Base-by-base conservation (phyloP, 352 stramenopile genomes). In the Phytophthora brassicae region DNA sequence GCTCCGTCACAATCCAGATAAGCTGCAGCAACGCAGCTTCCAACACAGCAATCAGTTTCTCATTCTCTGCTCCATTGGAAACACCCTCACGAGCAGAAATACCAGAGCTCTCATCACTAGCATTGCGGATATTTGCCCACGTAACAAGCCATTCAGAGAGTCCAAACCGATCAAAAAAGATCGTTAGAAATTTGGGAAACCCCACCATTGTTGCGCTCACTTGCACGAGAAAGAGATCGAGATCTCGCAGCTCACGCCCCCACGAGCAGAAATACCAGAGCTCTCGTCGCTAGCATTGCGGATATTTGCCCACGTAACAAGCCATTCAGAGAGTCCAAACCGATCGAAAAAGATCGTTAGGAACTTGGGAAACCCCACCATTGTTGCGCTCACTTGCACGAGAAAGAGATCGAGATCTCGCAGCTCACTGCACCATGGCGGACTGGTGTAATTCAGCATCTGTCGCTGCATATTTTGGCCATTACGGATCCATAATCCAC, bases 1-100 rank as follows among this genome's bases (percentile, higher is more conserved):
- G 57, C 64, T 97, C 89, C 1, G 89, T 96, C 11, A 90, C 63
- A 41, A 96, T 82, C 83, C 88, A 94, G 49, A 95, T 89, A 17
- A 97, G 53, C 60, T 94, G 74, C 16, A 94, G 58, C 24, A 97
- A 60, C 12, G 86, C 85, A 22, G 87, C 78, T 60, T 96, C 88
- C 8, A 94, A 68, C 28, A 97, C 55, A 1, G 63, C 69, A 2
- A 85, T 64, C 13, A 90, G 62, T 44, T 92, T 93, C 20, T 89
- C 83, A 22, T 87, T 70, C 24, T 78, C 75, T 13, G 74, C 48
- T 8, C 38, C 54, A 20, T 46, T 62, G 6, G 46, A 64, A 1
- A 46, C 24, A 1, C 50, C 29, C 43, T 73, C 68, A 12, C 56
- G 68, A 45, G 64, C 59, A 24, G 56, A 77, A n/a, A n/a, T n/a